Conservation (phyloP, 208 protist species). For the Zelonia costaricensis region DNA sequence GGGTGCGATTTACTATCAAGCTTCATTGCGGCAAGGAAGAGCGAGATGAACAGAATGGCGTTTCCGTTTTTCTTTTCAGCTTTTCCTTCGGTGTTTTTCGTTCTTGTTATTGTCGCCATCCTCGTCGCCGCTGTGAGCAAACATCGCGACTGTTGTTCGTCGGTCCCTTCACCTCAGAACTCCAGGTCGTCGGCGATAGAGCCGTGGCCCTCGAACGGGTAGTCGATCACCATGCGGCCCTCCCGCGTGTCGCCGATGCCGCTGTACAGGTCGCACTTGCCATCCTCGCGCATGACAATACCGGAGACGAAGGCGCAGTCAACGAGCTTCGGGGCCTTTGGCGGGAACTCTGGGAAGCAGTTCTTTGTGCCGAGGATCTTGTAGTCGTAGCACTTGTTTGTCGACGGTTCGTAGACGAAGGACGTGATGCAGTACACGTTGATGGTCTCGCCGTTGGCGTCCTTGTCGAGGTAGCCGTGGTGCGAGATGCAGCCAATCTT, state of each 20-base stretch:
- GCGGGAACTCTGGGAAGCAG: conserved; percentile 62
- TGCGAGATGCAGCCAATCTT: conserved; percentile 68
- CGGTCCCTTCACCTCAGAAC: conserved; percentile 31
- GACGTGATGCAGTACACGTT: conserved; percentile 71
- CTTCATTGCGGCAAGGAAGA: too few species aligned
- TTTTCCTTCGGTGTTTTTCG: too few species aligned
- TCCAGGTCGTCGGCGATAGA: conserved; percentile 44
- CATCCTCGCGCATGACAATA: conserved; percentile 67
- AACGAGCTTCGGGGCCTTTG: conserved; percentile 51
- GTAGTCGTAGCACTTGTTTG: conserved; percentile 53
- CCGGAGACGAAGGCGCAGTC: conserved; percentile 70
- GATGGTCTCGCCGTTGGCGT: conserved; percentile 29
- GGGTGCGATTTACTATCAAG: too few species aligned
- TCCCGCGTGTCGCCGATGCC: conserved; percentile 63
- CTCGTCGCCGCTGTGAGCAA: background rate
- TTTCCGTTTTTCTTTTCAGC: too few species aligned
- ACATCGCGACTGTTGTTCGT: background rate
- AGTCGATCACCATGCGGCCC: conserved; percentile 69
- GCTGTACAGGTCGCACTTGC: conserved; percentile 72
- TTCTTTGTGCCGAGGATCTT: conserved; percentile 60
- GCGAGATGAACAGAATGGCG: too few species aligned
- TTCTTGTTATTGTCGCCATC: background rate
- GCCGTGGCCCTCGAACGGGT: conserved; percentile 68
- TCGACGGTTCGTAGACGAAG: conserved; percentile 53
- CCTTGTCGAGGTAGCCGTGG: conserved; percentile 53